phyloP scores from a whole-genome alignment of 2,329 filamentous ascomycete genomes.

The Didymella pomorum region DNA sequence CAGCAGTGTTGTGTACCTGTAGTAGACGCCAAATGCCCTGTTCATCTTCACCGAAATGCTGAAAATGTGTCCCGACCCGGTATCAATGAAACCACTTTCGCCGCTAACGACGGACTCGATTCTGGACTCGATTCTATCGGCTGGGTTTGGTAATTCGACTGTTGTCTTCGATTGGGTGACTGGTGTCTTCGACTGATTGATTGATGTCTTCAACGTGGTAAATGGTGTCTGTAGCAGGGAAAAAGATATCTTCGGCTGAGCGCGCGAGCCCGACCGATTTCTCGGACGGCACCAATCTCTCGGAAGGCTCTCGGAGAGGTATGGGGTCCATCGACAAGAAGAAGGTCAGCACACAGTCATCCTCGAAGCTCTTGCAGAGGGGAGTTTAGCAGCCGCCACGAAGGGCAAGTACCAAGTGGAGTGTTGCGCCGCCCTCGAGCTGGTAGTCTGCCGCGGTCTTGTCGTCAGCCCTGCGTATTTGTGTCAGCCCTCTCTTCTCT shows the following conservation, averaged over 20 bases:
- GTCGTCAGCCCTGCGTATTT: constrained; percentile 79
- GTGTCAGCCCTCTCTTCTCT: constrained; percentile 14
- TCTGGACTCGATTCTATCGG: neutral
- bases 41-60: neutral
- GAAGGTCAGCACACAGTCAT: constrained; percentile 6
- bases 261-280: neutral
- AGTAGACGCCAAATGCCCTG: neutral
- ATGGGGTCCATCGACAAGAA: too few species aligned
- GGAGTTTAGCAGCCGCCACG: constrained; percentile 69
- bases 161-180: neutral
- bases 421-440: constrained; percentile 88
- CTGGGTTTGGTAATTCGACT: neutral
- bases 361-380: neutral
- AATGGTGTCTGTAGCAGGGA: too few species aligned
- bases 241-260: neutral
- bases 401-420: constrained; percentile 94
- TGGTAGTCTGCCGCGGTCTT: constrained; percentile 91
- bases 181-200: too few species aligned
- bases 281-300: neutral
- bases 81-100: neutral
- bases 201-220: too few species aligned
- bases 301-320: too few species aligned
- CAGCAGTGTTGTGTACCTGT: neutral
- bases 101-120: neutral
- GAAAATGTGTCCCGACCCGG: neutral